These are phyloP conservation scores for Ammopiptanthus mongolicus DNA, from an alignment of 306 rosid genomes.

Conservation along the genomic window DNA sequence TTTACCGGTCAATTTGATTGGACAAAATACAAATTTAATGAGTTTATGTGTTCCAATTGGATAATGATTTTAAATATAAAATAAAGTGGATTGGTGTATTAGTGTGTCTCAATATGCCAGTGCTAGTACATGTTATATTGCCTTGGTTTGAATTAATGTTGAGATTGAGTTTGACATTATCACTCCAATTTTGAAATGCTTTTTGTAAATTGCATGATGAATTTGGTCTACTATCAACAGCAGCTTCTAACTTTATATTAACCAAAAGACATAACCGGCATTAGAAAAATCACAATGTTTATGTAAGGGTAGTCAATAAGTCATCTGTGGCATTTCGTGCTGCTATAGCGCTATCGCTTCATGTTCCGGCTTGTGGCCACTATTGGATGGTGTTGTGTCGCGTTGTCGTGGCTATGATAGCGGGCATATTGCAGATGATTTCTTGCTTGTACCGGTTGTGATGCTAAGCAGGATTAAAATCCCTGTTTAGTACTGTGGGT, in stretches of 20 bases:
- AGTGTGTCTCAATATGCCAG: not conserved
- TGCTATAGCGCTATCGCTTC: no score
- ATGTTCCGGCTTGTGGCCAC: no score
- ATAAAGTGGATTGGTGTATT: not conserved
- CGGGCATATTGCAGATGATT: not conserved
- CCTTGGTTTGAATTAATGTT: not conserved
- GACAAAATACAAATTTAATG: not conserved
- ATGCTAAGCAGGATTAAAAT: not conserved
- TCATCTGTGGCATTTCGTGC: no score
- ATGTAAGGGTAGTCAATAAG: no score
- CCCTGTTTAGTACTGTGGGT: not conserved
- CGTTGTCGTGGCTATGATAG: no score
- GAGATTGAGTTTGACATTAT: not conserved
- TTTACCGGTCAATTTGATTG: not conserved
- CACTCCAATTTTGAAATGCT: not conserved
- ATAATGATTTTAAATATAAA: not conserved
- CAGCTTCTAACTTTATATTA: not conserved
- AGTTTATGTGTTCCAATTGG: not conserved
- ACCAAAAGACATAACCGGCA: not conserved
- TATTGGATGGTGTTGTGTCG: no score
- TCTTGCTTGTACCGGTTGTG: not conserved
- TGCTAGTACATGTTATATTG: not conserved
- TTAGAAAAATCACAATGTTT: not conserved
- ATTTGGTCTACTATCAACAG: not conserved
- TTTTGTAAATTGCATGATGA: not conserved